phyloP scores from a whole-genome alignment of 495 filamentous ascomycete species.

The Penicillium antarcticum region DNA sequence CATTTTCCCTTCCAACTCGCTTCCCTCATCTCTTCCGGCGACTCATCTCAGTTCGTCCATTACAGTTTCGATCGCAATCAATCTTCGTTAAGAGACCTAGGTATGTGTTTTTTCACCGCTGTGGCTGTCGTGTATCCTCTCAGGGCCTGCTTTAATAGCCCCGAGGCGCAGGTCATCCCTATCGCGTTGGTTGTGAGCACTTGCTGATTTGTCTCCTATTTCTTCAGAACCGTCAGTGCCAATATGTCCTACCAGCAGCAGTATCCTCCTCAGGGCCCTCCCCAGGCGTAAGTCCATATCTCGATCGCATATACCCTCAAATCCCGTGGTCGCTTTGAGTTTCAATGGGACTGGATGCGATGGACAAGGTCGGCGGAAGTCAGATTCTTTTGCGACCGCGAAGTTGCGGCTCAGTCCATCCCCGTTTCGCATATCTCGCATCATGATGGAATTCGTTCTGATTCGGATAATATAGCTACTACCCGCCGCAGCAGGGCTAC shows the following conservation, averaged over 20 bases:
- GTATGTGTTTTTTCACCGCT: conserved; percentile 10
- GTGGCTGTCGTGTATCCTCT: background rate
- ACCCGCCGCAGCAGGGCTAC: conserved; percentile 11
- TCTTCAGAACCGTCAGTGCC: conserved; percentile 3
- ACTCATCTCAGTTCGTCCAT: conserved; percentile 1
- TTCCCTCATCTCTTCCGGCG: conserved; percentile 9
- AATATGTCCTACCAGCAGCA: conserved; percentile 36
- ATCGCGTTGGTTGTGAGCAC: background rate
- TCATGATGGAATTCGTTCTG: background rate
- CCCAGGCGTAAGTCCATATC: conserved; percentile 12
- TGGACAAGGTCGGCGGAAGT: background rate
- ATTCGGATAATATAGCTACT: conserved; percentile 5
- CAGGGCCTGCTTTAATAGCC: background rate
- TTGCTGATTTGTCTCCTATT: conserved; percentile 4
- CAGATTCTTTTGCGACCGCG: background rate
- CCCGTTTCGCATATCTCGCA: background rate
- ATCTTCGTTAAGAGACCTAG: background rate
- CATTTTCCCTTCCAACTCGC: conserved; percentile 1
- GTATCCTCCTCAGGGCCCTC: conserved; percentile 24
- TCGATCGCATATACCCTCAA: background rate
- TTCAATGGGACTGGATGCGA: background rate
- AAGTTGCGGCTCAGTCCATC: background rate
- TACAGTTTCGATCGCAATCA: background rate
- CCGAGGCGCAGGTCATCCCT: background rate
- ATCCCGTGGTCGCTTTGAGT: background rate